These are phyloP conservation scores for Aphanoascus verrucosus DNA, from an alignment of 2,329 filamentous ascomycete species.

Conservation along the genomic window DNA sequence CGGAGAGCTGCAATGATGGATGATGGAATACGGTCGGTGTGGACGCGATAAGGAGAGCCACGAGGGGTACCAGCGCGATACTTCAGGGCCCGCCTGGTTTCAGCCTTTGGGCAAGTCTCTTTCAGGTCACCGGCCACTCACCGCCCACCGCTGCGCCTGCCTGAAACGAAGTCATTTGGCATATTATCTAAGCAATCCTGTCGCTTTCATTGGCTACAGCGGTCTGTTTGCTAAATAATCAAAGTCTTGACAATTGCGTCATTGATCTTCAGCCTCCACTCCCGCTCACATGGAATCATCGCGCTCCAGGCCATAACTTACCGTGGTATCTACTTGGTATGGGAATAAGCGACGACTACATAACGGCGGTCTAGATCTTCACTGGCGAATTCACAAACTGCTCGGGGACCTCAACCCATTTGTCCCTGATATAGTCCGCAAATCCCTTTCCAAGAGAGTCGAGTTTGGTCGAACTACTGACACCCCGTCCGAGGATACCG, in stretches of 20 bases:
- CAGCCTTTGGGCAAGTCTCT: not conserved
- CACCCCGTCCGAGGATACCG: conserved; percentile 36
- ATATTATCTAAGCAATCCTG: not conserved
- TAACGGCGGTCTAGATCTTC: not conserved
- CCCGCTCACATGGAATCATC: too few relatives aligned
- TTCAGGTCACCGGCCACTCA: not conserved
- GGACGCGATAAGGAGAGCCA: not conserved
- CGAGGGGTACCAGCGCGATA: conserved; percentile 2
- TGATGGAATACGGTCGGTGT: not conserved
- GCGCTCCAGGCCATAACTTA: not conserved
- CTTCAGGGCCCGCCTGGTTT: not conserved
- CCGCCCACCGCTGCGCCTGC: not conserved
- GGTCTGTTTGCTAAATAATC: not conserved
- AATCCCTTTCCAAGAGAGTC: conserved; percentile 18
- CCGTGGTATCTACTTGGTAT: too few relatives aligned
- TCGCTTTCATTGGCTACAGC: not conserved
- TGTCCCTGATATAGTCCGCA: conserved; percentile 41
- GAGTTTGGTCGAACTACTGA: conserved; percentile 31
- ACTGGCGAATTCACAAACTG: conserved; percentile 6
- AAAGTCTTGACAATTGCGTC: not conserved
- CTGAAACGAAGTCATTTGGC: not conserved
- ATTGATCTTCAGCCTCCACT: not conserved
- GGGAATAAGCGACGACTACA: too few relatives aligned
- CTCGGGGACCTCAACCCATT: conserved; percentile 34
- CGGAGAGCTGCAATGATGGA: not conserved